These are phyloP conservation scores for Naumovozyma castellii DNA, from an alignment of 805 yeast genomes.

Conservation along the genomic window DNA sequence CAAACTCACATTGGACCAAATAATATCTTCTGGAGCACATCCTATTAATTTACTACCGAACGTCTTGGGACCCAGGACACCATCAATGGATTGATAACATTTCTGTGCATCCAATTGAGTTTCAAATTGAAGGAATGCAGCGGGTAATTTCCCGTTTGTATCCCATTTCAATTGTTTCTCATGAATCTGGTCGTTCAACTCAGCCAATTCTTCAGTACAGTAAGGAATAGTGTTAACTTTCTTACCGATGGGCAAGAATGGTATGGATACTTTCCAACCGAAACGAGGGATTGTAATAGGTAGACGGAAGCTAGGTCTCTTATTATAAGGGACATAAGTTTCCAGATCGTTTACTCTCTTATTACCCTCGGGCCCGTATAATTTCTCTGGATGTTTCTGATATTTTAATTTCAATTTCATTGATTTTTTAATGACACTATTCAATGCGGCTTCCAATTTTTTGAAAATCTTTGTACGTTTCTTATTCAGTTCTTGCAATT, in stretches of 20 bases:
- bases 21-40: slow-evolving; percentile 68
- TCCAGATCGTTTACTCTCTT: slow-evolving; percentile 48
- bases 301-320: slow-evolving; percentile 76
- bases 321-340: slow-evolving; percentile 58
- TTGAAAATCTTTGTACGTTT: slow-evolving; percentile 53
- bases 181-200: slow-evolving; percentile 56
- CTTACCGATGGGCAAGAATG: slow-evolving; percentile 50
- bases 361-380: slow-evolving; percentile 28
- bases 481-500: slow-evolving; percentile 45
- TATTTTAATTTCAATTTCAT: slow-evolving; percentile 50
- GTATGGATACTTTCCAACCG: slow-evolving; percentile 21
- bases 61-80: slow-evolving; percentile 37
- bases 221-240: slow-evolving; percentile 80
- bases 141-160: slow-evolving; percentile 43
- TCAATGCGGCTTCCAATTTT: slow-evolving; percentile 59
- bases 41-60: slow-evolving; percentile 45
- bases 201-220: slow-evolving; percentile 55
- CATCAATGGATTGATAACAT: slow-evolving; percentile 76
- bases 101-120: slow-evolving; percentile 81
- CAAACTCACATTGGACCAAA: slow-evolving; percentile 70
- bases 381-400: slow-evolving; percentile 34
- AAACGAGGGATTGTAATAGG: slow-evolving; percentile 19
- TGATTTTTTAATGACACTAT: slow-evolving; percentile 50
- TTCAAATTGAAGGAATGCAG: slow-evolving; percentile 75
- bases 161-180: slow-evolving; percentile 46